Conservation (phyloP, 306 rosid species). For the Ziziphus jujuba region DNA sequence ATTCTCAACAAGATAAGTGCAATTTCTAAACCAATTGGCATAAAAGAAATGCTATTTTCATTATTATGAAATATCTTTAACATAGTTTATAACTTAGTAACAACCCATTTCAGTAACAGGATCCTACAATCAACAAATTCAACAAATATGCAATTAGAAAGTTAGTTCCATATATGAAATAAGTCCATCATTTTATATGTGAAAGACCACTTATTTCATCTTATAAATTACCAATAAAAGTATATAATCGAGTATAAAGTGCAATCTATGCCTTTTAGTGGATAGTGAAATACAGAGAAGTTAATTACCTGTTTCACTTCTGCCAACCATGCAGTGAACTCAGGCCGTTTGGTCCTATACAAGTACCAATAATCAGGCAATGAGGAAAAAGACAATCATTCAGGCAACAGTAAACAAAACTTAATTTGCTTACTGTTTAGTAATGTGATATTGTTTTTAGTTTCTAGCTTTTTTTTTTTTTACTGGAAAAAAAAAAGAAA, state of each 20-base stretch:
- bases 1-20: slow-evolving; percentile 1
- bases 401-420: too few species aligned
- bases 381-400: slow-evolving; percentile 11
- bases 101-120: neutral
- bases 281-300: slow-evolving; percentile 22
- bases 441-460: too few species aligned
- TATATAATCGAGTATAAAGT: too few species aligned
- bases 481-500: too few species aligned
- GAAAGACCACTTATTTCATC: neutral
- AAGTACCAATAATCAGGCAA: slow-evolving; percentile 22
- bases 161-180: neutral
- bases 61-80: neutral
- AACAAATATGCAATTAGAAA: neutral
- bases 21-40: neutral
- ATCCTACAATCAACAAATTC: neutral
- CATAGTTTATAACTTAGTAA: neutral
- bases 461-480: too few species aligned
- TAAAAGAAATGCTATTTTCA: neutral
- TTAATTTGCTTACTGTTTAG: too few species aligned
- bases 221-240: neutral
- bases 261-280: neutral
- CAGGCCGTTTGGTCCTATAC: slow-evolving; percentile 93
- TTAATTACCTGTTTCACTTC: slow-evolving; percentile 82
- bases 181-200: neutral
- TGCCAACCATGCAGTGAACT: slow-evolving; percentile 94